Evolutionary conservation across 2,329 filamentous ascomycete genomes (phyloP), one percentile per base, ranked within the genome.

Genomic region (Xylariaceae sp.): DNA sequence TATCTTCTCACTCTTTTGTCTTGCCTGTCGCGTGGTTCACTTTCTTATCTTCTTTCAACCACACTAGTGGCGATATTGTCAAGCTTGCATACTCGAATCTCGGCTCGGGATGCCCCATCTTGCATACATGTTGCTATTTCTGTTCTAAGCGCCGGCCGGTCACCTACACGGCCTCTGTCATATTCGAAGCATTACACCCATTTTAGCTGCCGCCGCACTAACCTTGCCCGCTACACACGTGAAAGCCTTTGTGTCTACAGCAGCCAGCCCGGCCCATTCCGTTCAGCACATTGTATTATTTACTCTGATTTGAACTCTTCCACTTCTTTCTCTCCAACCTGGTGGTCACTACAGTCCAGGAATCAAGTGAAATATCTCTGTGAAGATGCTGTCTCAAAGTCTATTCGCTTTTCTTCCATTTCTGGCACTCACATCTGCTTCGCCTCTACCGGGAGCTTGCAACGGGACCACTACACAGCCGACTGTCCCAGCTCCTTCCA

Each of bases 71-170:
- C 55, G 40, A 52, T 41, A 58, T 53, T 50, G 45, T 50, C 20
- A 56, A 51, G 40, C 42, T 56, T n/a, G n/a, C 44, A 46, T 46
- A 43, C 26, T 52, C 57, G 56, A 64, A 68, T 68, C 62, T 70
- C 64, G 66, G 66, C 65, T 68, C 67, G 59, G 67, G 65, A 67
- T 64, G 62, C 64, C 55, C 54, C 47, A 32, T 56, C 55, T 23
- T 47, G 52, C 52, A 56, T 32, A 50, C 48, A 51, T 48, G 59
- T 46, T 61, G 44, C 59, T 64, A 65, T 67, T 70, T 68, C 63
- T 57, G 63, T 66, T 52, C 57, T 70, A 71, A 70, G 69, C 69
- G 69, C 69, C 66, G 54, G 52, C 54, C 57, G 54, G 56, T 58
- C 61, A 59, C 62, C 50, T 50, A 57, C 50, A 49, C 58, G 64